Conservation (phyloP, 2,329 filamentous ascomycete species). For the Diaporthe sp. region DNA sequence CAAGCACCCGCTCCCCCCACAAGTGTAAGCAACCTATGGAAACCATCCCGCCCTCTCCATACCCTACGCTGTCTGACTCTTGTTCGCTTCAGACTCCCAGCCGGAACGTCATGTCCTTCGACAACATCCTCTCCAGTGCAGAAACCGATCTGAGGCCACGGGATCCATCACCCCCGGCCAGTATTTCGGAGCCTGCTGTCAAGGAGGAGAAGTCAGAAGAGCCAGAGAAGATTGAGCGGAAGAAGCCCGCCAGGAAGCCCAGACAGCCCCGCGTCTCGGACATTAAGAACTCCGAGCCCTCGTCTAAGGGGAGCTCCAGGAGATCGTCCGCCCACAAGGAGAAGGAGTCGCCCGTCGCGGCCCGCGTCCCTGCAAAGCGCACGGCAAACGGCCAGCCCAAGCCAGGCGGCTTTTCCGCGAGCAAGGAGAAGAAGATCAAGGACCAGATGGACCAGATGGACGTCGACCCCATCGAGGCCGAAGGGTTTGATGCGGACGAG, state of each 20-base stretch:
- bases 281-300: slow-evolving; percentile 62
- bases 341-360: slow-evolving; percentile 58
- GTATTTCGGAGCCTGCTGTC: slow-evolving; percentile 31
- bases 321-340: slow-evolving; percentile 61
- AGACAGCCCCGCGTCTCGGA: slow-evolving; percentile 64
- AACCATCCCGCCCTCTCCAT: neutral
- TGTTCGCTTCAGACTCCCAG: slow-evolving; percentile 70
- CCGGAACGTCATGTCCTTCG: slow-evolving; percentile 91
- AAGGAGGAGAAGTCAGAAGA: slow-evolving; percentile 42
- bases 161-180: slow-evolving; percentile 32
- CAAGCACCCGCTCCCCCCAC: slow-evolving; percentile 55
- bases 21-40: slow-evolving; percentile 50
- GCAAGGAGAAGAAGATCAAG: slow-evolving; percentile 79
- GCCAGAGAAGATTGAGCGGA: slow-evolving; percentile 47
- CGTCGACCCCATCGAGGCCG: slow-evolving; percentile 57
- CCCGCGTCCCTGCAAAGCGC: slow-evolving; percentile 67
- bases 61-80: slow-evolving; percentile 19
- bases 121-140: slow-evolving; percentile 89
- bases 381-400: slow-evolving; percentile 71
- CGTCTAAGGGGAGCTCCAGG: slow-evolving; percentile 61
- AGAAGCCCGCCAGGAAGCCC: slow-evolving; percentile 56
- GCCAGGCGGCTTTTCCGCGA: slow-evolving; percentile 60
- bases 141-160: slow-evolving; percentile 73
- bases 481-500: slow-evolving; percentile 59
- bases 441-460: slow-evolving; percentile 68